A percentile compares a stretch with the other conserved stretches of the same genome.
phyloP scores from a whole-genome alignment of 352 stramenopile species.

The Globisporangium emineosum region DNA sequence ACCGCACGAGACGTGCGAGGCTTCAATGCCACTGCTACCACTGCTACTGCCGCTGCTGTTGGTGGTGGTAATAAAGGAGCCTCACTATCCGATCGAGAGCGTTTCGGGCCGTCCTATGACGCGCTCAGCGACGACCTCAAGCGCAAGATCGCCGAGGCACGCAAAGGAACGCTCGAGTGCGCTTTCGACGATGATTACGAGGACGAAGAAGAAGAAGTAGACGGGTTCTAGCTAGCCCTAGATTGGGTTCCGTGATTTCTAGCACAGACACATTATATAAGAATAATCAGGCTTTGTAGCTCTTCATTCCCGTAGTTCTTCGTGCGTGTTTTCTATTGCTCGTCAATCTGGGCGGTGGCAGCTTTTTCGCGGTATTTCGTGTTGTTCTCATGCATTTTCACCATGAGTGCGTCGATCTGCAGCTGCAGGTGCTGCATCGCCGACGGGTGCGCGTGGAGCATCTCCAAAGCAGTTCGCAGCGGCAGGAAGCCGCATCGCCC shows the following conservation, averaged over 20 bases:
- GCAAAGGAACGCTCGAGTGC: conserved; percentile 31
- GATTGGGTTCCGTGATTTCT: not conserved
- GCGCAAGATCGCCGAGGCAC: conserved; percentile 27
- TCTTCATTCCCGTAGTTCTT: too few relatives aligned
- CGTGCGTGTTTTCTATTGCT: too few relatives aligned
- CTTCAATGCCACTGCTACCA: not conserved
- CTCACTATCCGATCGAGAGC: conserved; percentile 15
- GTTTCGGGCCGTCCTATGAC: conserved; percentile 21
- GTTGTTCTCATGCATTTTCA: conserved; percentile 45
- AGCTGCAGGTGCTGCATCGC: conserved; percentile 43
- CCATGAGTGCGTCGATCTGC: conserved; percentile 42
- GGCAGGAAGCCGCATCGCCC: conserved; percentile 35
- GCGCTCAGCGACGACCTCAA: conserved; percentile 33
- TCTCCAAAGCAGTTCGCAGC: conserved; percentile 29
- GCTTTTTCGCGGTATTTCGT: conserved; percentile 40
- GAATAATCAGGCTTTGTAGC: too few relatives aligned
- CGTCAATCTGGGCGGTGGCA: conserved; percentile 21
- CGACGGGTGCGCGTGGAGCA: conserved; percentile 43
- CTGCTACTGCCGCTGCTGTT: not conserved
- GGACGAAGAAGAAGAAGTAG: not conserved
- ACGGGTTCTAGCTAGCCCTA: not conserved
- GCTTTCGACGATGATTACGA: conserved; percentile 23
- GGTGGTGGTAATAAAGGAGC: not conserved
- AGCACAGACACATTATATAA: not conserved
- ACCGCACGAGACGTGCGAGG: not conserved